phyloP scores from a whole-genome alignment of 192 early-diverging fungal genomes.

The Diversispora eburnea region DNA sequence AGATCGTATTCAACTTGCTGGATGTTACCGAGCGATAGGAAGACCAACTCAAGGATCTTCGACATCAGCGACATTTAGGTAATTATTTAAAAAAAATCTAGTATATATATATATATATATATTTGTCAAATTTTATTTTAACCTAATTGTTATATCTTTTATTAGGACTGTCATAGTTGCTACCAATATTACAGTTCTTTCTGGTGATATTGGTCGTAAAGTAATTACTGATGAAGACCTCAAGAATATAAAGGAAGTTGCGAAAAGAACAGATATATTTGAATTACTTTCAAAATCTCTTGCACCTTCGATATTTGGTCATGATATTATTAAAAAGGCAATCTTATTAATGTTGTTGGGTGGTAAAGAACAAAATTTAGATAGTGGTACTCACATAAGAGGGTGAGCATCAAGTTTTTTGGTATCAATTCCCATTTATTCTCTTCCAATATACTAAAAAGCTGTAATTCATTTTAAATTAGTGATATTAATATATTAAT shows the following conservation, averaged over 20 bases:
- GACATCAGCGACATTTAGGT: slow-evolving; percentile 82
- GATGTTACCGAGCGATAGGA: slow-evolving; percentile 86
- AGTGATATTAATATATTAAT: slow-evolving; percentile 98
- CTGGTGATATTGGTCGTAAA: slow-evolving; percentile 64
- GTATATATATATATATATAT: too few species aligned
- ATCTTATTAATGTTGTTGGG: slow-evolving; percentile 86
- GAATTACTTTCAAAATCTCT: slow-evolving; percentile 81
- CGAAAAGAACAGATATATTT: slow-evolving; percentile 62
- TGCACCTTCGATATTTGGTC: slow-evolving; percentile 87
- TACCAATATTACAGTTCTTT: slow-evolving; percentile 74
- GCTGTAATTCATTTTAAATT: slow-evolving; percentile 15
- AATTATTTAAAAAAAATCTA: background rate
- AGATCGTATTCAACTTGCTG: slow-evolving; percentile 91
- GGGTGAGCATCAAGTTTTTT: slow-evolving; percentile 46
- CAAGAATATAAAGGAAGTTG: slow-evolving; percentile 76
- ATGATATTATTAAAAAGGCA: slow-evolving; percentile 94
- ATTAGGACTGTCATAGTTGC: slow-evolving; percentile 82
- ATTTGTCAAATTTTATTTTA: background rate
- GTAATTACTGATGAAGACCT: slow-evolving; percentile 82
- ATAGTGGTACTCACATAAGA: slow-evolving; percentile 92
- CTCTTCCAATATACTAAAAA: background rate
- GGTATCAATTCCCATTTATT: background rate
- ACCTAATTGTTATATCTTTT: slow-evolving; percentile 4
- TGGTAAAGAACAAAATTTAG: slow-evolving; percentile 90
- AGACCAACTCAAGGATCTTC: slow-evolving; percentile 64